Evolutionary conservation across 371 early-diverging fungal genomes (phyloP), one percentile per base, ranked within the genome.

Genomic region (Rhizopus sp.): DNA sequence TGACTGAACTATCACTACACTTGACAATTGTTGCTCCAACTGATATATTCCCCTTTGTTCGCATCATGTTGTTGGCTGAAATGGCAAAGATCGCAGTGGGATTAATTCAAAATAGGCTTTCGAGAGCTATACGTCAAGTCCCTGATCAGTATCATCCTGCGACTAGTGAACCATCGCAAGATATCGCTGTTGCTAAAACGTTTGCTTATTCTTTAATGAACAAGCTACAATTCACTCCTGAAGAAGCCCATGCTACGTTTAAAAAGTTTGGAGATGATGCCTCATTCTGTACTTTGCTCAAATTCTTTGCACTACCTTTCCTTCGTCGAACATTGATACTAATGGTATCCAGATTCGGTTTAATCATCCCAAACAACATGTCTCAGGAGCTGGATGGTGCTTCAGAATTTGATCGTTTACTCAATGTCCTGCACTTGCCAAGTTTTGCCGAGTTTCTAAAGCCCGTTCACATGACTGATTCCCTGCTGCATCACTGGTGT

Each of bases 281-380:
- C 1, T 56, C 64, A 1, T 77, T 89, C 35, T 63, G 79, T 56
- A 81, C 84, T 58, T 63, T 86, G 15, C 65, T 92, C 32, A 76
- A 80, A 51, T 73, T 82, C 13, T 84, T 89, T 55, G 74, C 77
- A 1, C 70, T 93, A 7, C 91, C 92, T 0, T 93, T 88, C 69
- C 56, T 92, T 64, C 84, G 96, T 13, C 80, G 83, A 41, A 63
- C 82, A 10, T 72, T 86, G 12, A 69, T 95, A 5, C 61, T 92
- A 31, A 72, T 94, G 66, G 84, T 91, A 66, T 80, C 87, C 6
- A 81, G 89, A 40, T 90, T 87, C 64, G 92, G 87, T 3, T 65
- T 89, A 16, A 80, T 88, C 30, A 81, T 91, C 56, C 82, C 88
- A 39, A 60, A 78, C 57, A 69, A 73, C 69, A 9, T 73, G 48